These are phyloP conservation scores for Diaporthe sp. DNA, from an alignment of 2,329 filamentous ascomycete species.

Conservation along the genomic window DNA sequence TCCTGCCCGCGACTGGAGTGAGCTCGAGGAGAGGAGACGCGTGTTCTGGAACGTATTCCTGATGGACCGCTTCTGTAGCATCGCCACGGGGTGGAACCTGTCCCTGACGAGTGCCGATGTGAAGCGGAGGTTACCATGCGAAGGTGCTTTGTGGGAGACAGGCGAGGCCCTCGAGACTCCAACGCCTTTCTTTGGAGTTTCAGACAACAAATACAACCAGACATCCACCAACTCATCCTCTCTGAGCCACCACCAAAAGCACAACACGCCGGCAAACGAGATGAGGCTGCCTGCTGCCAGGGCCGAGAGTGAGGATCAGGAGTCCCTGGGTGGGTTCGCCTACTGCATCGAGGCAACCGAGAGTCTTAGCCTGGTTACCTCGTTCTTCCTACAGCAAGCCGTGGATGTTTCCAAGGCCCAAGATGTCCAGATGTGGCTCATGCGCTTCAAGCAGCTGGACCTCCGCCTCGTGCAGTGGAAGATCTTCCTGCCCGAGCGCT, in stretches of 20 bases:
- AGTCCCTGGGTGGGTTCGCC: slow-evolving; percentile 50
- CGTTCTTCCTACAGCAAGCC: slow-evolving; percentile 54
- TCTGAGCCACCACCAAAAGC: background rate
- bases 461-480: slow-evolving; percentile 57
- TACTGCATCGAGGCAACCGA: slow-evolving; percentile 59
- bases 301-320: slow-evolving; percentile 13
- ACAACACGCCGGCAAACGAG: background rate
- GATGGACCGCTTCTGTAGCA: slow-evolving; percentile 52
- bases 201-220: slow-evolving; percentile 38
- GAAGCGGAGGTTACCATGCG: slow-evolving; percentile 49
- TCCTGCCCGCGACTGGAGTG: slow-evolving; percentile 46
- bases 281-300: background rate
- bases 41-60: slow-evolving; percentile 55
- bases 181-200: slow-evolving; percentile 53
- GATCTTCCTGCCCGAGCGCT: slow-evolving; percentile 54
- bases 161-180: slow-evolving; percentile 48
- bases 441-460: slow-evolving; percentile 57
- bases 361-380: slow-evolving; percentile 53
- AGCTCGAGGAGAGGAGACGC: slow-evolving; percentile 50
- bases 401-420: slow-evolving; percentile 49
- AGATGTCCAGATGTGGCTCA: slow-evolving; percentile 53
- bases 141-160: slow-evolving; percentile 51
- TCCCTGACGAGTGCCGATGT: slow-evolving; percentile 50
- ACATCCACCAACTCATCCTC: background rate
- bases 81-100: slow-evolving; percentile 52